These are phyloP conservation scores for Vitis cinerea DNA, from an alignment of 164 flowering plant genomes.

Conservation along the genomic window DNA sequence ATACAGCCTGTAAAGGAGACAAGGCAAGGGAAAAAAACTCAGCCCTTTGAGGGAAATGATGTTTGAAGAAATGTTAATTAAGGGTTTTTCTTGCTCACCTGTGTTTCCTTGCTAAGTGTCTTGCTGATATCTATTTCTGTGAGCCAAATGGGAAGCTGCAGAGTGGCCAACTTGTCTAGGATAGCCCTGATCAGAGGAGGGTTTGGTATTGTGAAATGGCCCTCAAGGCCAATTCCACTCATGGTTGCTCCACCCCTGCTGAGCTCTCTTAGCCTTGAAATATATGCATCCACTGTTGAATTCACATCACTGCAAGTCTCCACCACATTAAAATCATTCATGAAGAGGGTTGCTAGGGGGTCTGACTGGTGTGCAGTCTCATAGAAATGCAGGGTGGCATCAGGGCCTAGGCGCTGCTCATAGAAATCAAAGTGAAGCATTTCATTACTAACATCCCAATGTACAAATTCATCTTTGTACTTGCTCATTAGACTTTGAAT, in stretches of 20 bases:
- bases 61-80: too few species aligned
- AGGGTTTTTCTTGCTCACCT: slow-evolving; percentile 37
- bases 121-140: slow-evolving; percentile 87
- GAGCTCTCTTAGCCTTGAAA: slow-evolving; percentile 53
- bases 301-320: slow-evolving; percentile 82
- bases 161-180: slow-evolving; percentile 79
- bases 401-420: slow-evolving; percentile 64
- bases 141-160: slow-evolving; percentile 88
- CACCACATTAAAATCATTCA: slow-evolving; percentile 92
- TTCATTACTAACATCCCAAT: slow-evolving; percentile 98
- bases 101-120: slow-evolving; percentile 44
- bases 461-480: slow-evolving; percentile 74
- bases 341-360: slow-evolving; percentile 71
- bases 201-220: slow-evolving; percentile 76
- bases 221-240: slow-evolving; percentile 86
- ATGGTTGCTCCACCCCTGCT: slow-evolving; percentile 47
- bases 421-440: slow-evolving; percentile 88
- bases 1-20: slow-evolving; percentile 46
- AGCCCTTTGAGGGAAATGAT: too few species aligned
- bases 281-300: slow-evolving; percentile 76
- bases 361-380: slow-evolving; percentile 62
- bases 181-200: slow-evolving; percentile 74
- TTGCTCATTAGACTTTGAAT: slow-evolving; percentile 69
- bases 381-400: slow-evolving; percentile 61
- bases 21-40: not conserved